Evolutionary conservation across 2,329 filamentous ascomycete species (phyloP), one percentile per base, ranked within the genome.

Genomic region (Microdochium nivale): DNA sequence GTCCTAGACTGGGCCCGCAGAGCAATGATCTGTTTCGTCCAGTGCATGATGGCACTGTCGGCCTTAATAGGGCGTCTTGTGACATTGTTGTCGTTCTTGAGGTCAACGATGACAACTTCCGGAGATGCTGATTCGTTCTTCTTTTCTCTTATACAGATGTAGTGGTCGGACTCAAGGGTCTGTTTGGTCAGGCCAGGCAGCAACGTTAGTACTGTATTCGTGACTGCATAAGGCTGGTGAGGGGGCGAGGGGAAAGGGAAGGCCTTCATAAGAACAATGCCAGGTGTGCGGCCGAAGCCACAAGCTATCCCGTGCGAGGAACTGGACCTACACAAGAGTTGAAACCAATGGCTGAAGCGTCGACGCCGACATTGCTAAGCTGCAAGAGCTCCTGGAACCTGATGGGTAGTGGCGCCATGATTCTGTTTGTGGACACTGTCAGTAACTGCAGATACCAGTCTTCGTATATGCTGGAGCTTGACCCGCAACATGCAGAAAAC

Each of bases 21-120:
- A 56, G 95, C 94, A 65, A 99, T 97, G 69, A 99, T 89, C 70
- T 96, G 90, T 69, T 87, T 88, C 62, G 81, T 86, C 89, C 90
- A 96, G 81, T 99, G 94, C 94, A 99, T 97, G 69, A 99, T 96
- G 63, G 95, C 94, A 82, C 91, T 97, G 75, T 99, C 94, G 65
- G 94, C 94, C 78, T 96, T 97, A 78, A 99, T 99, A 48, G 92
- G 90, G 67, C 92, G 84, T 65, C 88, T 87, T 62, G 90, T 94
- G 69, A 96, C 84, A 77, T 94, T 92, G 82, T 96, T 96, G 75
- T 85, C 85, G 74, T 96, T 95, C 74, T 97, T 96, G 67, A 99
- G 86, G 72, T 99, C 89, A 74, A 99, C 78, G 70, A 99, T 99
- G 72, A 99, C 87, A 59, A 99, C 92, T 74, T 96, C 91, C 58